Evolutionary conservation across 768 basidiomycete genomes (phyloP).

Genomic region (Chalciporus sphaerocephalus): DNA sequence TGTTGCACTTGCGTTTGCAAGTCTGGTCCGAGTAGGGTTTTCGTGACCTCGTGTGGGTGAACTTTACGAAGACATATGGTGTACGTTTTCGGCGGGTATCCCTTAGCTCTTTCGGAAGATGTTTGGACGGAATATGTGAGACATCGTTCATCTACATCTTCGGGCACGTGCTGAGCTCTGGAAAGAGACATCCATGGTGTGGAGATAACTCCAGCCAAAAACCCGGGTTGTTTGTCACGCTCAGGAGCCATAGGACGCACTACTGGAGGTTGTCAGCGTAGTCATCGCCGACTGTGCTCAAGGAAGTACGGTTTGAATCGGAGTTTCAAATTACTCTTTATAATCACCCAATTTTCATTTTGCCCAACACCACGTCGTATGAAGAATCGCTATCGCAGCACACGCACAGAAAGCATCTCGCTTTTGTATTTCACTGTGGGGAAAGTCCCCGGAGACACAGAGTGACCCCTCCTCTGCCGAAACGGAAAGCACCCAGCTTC

Average conservation of each 20-base stretch:
- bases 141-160: slow-evolving; percentile 61
- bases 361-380: slow-evolving; percentile 44
- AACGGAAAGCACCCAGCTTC: slow-evolving; percentile 70
- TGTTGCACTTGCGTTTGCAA: slow-evolving; percentile 32
- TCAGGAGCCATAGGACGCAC: background rate
- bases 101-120: slow-evolving; percentile 47
- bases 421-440: slow-evolving; percentile 68
- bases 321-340: slow-evolving; percentile 13
- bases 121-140: slow-evolving; percentile 59
- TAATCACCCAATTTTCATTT: slow-evolving; percentile 21
- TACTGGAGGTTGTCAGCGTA: background rate
- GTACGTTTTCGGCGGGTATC: slow-evolving; percentile 50
- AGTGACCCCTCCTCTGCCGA: slow-evolving; percentile 49
- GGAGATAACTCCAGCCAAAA: background rate
- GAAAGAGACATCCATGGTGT: slow-evolving; percentile 23
- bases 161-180: slow-evolving; percentile 38
- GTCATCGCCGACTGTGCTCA: too few species aligned
- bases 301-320: slow-evolving; percentile 8
- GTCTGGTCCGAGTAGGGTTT: slow-evolving; percentile 40
- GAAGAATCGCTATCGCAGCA: slow-evolving; percentile 88
- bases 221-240: background rate
- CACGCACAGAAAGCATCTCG: slow-evolving; percentile 56
- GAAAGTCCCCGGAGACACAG: slow-evolving; percentile 93
- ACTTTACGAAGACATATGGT: slow-evolving; percentile 63
- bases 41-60: slow-evolving; percentile 61